A percentile compares a stretch with the other conserved stretches of the same genome.
These are phyloP conservation scores for Tolypocladium tropicale DNA, from an alignment of 2,329 filamentous ascomycete species.

Conservation along the genomic window DNA sequence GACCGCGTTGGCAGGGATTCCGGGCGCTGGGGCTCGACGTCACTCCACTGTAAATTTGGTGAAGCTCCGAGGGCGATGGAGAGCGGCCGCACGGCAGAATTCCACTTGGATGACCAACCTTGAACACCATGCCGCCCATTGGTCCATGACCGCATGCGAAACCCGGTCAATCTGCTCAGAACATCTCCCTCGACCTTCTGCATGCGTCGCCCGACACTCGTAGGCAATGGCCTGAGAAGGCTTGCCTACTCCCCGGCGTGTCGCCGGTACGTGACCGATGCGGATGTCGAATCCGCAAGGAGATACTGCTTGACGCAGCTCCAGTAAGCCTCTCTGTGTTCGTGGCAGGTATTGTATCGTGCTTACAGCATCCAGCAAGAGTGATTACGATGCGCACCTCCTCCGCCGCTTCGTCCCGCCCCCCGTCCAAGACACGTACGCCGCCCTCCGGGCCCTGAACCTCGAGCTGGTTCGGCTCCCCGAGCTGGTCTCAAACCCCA, in stretches of 20 bases:
- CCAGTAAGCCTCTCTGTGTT: slow-evolving; percentile 23
- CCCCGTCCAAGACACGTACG: slow-evolving; percentile 68
- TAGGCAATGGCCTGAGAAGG: slow-evolving; percentile 27
- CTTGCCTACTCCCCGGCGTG: slow-evolving; percentile 17
- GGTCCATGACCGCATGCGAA: not conserved
- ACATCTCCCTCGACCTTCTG: slow-evolving; percentile 4
- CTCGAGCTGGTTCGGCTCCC: slow-evolving; percentile 84
- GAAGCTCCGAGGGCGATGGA: not conserved
- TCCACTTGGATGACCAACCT: slow-evolving; percentile 3
- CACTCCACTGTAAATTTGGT: slow-evolving; percentile 8
- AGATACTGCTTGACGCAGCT: slow-evolving; percentile 45
- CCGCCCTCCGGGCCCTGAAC: slow-evolving; percentile 86
- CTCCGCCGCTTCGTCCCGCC: slow-evolving; percentile 76
- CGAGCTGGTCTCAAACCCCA: slow-evolving; percentile 79
- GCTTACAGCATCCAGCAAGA: slow-evolving; percentile 46
- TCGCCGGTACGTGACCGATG: slow-evolving; percentile 37
- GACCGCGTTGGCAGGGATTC: slow-evolving; percentile 17
- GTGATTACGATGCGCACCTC: slow-evolving; percentile 81
- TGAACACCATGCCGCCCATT: slow-evolving; percentile 9
- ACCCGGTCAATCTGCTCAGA: not conserved
- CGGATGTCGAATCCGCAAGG: slow-evolving; percentile 41
- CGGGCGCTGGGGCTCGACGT: slow-evolving; percentile 11
- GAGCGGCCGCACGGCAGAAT: not conserved
- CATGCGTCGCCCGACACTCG: slow-evolving; percentile 29
- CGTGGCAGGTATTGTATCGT: not conserved